phyloP scores from a whole-genome alignment of 306 rosid species.

The Cyclanthera cordifolia region DNA sequence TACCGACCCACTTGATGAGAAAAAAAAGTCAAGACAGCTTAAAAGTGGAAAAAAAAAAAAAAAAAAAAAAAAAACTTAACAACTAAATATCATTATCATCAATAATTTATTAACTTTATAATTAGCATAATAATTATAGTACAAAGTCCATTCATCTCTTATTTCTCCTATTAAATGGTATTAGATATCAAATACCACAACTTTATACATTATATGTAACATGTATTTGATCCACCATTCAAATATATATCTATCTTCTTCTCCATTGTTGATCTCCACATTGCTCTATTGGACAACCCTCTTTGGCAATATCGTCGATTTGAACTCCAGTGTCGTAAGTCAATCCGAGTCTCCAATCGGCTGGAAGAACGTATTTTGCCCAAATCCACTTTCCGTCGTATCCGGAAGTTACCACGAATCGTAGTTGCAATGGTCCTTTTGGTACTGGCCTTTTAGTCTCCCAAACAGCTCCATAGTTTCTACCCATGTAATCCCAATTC shows the following conservation, averaged over 20 bases:
- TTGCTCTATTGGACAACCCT: constrained; percentile 27
- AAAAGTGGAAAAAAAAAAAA: no score
- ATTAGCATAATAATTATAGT: not conserved
- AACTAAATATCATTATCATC: not conserved
- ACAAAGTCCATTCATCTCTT: not conserved
- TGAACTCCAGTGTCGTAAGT: constrained; percentile 56
- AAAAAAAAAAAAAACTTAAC: not conserved
- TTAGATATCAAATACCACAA: not conserved
- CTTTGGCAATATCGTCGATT: constrained; percentile 57
- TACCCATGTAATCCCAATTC: constrained; percentile 23
- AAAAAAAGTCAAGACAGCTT: not conserved
- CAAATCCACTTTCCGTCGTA: constrained; percentile 64
- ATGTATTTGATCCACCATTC: not conserved
- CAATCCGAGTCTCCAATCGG: constrained; percentile 46
- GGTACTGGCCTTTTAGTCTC: constrained; percentile 53
- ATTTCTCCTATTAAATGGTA: not conserved
- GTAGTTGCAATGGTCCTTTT: constrained; percentile 48
- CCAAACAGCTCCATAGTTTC: constrained; percentile 75
- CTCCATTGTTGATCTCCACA: not conserved
- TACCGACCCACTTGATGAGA: not conserved
- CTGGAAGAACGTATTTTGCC: constrained; percentile 69
- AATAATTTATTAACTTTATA: not conserved
- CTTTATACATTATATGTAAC: not conserved
- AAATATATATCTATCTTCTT: not conserved
- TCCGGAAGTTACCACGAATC: constrained; percentile 61